A percentile compares a stretch with the other conserved stretches of the same genome.
phyloP scores from a whole-genome alignment of 768 basidiomycete species.

The Xerocomus brunneocitrinus region DNA sequence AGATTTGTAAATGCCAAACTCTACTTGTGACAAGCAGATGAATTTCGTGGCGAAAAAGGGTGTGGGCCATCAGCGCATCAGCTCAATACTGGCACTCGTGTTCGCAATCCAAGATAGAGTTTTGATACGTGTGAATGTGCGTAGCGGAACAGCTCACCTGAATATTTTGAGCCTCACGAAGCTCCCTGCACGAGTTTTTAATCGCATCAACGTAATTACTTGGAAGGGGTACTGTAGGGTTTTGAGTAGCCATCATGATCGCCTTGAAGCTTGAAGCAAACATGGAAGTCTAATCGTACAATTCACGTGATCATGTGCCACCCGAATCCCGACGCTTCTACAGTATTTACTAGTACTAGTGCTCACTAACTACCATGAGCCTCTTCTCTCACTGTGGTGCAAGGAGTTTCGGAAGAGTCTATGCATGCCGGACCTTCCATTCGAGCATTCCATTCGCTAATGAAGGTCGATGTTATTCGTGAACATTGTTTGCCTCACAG shows the following conservation, averaged over 20 bases:
- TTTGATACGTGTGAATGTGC: conserved; percentile 1
- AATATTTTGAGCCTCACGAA: conserved; percentile 47
- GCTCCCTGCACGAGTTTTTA: conserved; percentile 45
- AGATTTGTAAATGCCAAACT: conserved; percentile 4
- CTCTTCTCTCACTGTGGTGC: conserved; percentile 5
- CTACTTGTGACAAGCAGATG: not conserved
- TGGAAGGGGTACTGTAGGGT: conserved; percentile 40
- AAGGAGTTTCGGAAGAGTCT: conserved; percentile 7
- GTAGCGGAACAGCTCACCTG: conserved; percentile 37
- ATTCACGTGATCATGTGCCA: conserved; percentile 16
- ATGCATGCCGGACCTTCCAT: conserved; percentile 7
- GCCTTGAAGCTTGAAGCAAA: not conserved
- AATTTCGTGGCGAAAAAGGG: not conserved
- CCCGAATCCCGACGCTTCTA: not conserved
- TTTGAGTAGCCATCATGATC: conserved; percentile 10
- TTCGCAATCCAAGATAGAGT: not conserved
- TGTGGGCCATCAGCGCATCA: not conserved
- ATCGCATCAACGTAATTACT: conserved; percentile 47
- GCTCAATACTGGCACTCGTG: not conserved
- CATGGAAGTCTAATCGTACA: conserved; percentile 7
- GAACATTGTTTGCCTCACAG: not conserved
- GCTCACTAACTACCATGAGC: conserved; percentile 10
- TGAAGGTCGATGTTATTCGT: conserved; percentile 17
- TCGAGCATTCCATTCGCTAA: conserved; percentile 10
- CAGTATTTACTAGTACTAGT: too few species aligned